Evolutionary conservation across 371 early-diverging fungal species (phyloP).

Genomic region (Rhizopus stolonifer): DNA sequence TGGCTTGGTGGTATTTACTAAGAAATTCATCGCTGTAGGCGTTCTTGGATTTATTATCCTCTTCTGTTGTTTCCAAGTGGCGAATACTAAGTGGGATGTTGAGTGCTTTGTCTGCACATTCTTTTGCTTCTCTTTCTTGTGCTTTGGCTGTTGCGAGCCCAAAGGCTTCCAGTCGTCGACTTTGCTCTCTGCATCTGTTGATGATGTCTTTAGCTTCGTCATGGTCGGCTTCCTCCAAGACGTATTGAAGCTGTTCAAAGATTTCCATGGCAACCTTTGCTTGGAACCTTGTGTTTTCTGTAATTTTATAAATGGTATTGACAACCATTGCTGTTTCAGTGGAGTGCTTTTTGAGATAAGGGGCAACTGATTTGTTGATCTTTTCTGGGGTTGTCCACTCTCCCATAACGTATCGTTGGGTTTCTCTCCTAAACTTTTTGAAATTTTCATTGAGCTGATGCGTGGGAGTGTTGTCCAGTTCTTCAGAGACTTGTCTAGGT

Average conservation of each 20-base stretch:
- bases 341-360: neutral
- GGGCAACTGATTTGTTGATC: no score
- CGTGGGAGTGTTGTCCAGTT: neutral
- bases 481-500: slow-evolving; percentile 6
- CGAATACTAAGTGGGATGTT: slow-evolving; percentile 5
- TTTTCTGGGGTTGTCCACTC: slow-evolving; percentile 6
- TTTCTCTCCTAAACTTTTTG: no score
- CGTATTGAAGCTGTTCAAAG: no score
- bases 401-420: neutral
- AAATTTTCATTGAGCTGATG: slow-evolving; percentile 7
- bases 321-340: neutral
- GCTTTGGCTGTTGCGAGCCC: slow-evolving; percentile 6
- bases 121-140: slow-evolving; percentile 4
- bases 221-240: no score
- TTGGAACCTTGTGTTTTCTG: no score
- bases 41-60: no score
- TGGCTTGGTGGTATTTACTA: neutral
- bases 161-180: slow-evolving; percentile 5
- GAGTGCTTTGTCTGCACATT: neutral
- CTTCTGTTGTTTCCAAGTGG: no score
- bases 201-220: neutral
- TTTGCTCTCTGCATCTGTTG: neutral
- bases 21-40: slow-evolving; percentile 4
- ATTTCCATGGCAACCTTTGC: no score
- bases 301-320: slow-evolving; percentile 1